phyloP scores from a whole-genome alignment of 1,284 basidiomycete genomes.

The Ustanciosporium gigantosporum region DNA sequence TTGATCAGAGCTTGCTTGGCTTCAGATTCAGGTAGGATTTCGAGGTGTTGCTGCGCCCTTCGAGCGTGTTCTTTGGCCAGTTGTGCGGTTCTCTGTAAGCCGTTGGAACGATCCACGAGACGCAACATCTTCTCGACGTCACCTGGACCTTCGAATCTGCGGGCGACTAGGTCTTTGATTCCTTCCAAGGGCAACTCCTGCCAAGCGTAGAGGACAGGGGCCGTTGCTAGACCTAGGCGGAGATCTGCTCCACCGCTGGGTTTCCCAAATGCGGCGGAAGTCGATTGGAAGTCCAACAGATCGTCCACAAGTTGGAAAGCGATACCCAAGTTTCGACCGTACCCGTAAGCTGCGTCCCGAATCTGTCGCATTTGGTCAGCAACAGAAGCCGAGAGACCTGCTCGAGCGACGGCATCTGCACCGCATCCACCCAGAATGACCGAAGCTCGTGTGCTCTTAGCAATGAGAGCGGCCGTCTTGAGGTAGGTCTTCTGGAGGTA shows the following conservation, averaged over 20 bases:
- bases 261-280: constrained; percentile 73
- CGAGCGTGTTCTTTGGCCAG: constrained; percentile 53
- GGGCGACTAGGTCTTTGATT: constrained; percentile 72
- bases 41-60: constrained; percentile 38
- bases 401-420: constrained; percentile 65
- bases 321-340: constrained; percentile 82
- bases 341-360: constrained; percentile 92
- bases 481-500: constrained; percentile 94
- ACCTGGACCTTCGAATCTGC: constrained; percentile 79
- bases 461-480: constrained; percentile 94
- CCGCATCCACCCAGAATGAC: constrained; percentile 84
- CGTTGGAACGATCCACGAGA: constrained; percentile 44
- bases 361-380: constrained; percentile 64
- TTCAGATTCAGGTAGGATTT: constrained; percentile 42
- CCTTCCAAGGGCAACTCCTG: constrained; percentile 75
- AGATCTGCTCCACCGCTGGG: constrained; percentile 81
- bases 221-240: constrained; percentile 83
- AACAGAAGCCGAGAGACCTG: constrained; percentile 2
- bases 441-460: constrained; percentile 84
- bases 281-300: constrained; percentile 80
- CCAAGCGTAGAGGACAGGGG: constrained; percentile 91
- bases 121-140: constrained; percentile 72
- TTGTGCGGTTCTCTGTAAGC: constrained; percentile 49
- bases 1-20: constrained; percentile 50
- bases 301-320: constrained; percentile 82